phyloP scores from a whole-genome alignment of 1,139 yeast species.

The Sugiyamaella castrensis region DNA sequence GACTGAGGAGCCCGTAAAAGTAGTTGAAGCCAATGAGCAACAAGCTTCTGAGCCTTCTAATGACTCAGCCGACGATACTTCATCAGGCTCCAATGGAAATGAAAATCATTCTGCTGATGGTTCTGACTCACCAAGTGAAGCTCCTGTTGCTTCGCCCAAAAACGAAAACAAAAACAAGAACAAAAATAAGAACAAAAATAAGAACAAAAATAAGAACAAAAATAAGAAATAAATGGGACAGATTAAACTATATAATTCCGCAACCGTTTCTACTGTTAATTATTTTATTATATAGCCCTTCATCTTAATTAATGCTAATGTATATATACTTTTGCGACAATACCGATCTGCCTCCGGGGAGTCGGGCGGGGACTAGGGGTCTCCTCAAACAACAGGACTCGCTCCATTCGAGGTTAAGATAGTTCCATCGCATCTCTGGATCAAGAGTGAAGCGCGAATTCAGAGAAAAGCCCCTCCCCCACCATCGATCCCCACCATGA shows the following conservation, averaged over 20 bases:
- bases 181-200: slow-evolving; percentile 13
- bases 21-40: slow-evolving; percentile 5
- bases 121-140: neutral
- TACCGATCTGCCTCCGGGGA: too few relatives aligned
- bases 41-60: slow-evolving; percentile 11
- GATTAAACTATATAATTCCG: too few relatives aligned
- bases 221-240: slow-evolving; percentile 7
- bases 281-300: too few relatives aligned
- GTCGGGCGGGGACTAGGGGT: too few relatives aligned
- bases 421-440: too few relatives aligned
- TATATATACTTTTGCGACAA: too few relatives aligned
- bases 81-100: neutral
- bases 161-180: slow-evolving; percentile 12
- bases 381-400: too few relatives aligned
- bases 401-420: too few relatives aligned
- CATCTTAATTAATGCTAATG: too few relatives aligned
- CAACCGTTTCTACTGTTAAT: too few relatives aligned
- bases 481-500: neutral
- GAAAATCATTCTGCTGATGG: too few relatives aligned
- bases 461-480: slow-evolving; percentile 1
- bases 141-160: slow-evolving; percentile 1
- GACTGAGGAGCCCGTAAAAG: slow-evolving; percentile 1
- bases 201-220: slow-evolving; percentile 12
- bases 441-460: too few relatives aligned
- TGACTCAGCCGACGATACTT: slow-evolving; percentile 2